phyloP scores from a whole-genome alignment of 805 yeast species.

The Metschnikowia kofuensis region DNA sequence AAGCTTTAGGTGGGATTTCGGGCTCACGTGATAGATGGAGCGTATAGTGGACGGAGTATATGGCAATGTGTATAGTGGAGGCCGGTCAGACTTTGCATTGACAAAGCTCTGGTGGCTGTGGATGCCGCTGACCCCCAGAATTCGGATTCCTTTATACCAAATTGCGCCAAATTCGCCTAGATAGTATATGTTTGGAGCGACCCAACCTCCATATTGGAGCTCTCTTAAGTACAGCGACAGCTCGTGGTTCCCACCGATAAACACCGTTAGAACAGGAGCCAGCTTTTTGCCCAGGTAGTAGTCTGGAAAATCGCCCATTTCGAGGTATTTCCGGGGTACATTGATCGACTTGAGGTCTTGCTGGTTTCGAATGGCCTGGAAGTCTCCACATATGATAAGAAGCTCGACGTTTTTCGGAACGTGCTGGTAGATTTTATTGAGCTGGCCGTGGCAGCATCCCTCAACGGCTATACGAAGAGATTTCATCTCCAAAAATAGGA shows the following conservation, averaged over 20 bases:
- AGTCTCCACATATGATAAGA: slow-evolving; percentile 85
- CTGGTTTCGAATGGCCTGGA: slow-evolving; percentile 70
- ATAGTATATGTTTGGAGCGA: slow-evolving; percentile 82
- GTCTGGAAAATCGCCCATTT: slow-evolving; percentile 73
- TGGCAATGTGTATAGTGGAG: slow-evolving; percentile 37
- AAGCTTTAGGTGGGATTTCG: slow-evolving; percentile 59
- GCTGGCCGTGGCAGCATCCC: slow-evolving; percentile 89
- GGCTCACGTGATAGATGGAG: slow-evolving; percentile 72
- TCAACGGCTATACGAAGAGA: slow-evolving; percentile 59
- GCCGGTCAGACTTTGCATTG: slow-evolving; percentile 5
- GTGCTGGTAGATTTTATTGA: slow-evolving; percentile 52
- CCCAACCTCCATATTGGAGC: slow-evolving; percentile 86
- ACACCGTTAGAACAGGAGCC: slow-evolving; percentile 77
- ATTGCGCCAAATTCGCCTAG: slow-evolving; percentile 76
- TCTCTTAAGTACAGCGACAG: slow-evolving; percentile 74
- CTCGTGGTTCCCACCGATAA: slow-evolving; percentile 96
- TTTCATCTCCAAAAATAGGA: neutral
- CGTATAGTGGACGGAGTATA: slow-evolving; percentile 45
- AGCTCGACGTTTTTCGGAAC: slow-evolving; percentile 23
- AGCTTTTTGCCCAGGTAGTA: slow-evolving; percentile 58
- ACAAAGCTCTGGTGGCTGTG: slow-evolving; percentile 45
- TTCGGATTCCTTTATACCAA: slow-evolving; percentile 71
- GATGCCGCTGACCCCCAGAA: slow-evolving; percentile 85
- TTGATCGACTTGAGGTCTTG: slow-evolving; percentile 68
- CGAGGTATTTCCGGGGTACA: slow-evolving; percentile 74